phyloP scores from a whole-genome alignment of 768 basidiomycete species.

The Scleroderma citrinum region DNA sequence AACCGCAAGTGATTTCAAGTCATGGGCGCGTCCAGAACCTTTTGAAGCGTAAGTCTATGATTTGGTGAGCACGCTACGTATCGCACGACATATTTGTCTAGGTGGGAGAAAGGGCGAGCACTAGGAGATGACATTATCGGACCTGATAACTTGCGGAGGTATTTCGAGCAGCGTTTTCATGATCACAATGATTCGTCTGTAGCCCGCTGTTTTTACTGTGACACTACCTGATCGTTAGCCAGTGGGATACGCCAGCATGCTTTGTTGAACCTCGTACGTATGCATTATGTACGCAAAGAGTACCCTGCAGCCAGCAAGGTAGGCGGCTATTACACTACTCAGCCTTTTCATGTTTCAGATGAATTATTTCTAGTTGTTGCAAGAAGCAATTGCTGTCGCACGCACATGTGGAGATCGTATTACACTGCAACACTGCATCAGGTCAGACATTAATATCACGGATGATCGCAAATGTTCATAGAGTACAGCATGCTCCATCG shows the following conservation, averaged over 20 bases:
- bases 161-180: slow-evolving; percentile 85
- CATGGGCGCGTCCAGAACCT: slow-evolving; percentile 56
- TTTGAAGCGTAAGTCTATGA: slow-evolving; percentile 49
- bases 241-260: slow-evolving; percentile 80
- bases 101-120: slow-evolving; percentile 61
- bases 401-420: slow-evolving; percentile 65
- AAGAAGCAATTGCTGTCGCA: slow-evolving; percentile 75
- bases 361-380: slow-evolving; percentile 44
- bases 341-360: slow-evolving; percentile 1
- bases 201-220: background rate
- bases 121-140: slow-evolving; percentile 67
- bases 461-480: slow-evolving; percentile 8
- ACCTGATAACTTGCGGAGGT: slow-evolving; percentile 64
- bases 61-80: background rate
- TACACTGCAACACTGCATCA: slow-evolving; percentile 75
- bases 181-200: slow-evolving; percentile 75
- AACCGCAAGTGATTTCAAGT: slow-evolving; percentile 58
- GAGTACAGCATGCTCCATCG: slow-evolving; percentile 61
- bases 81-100: slow-evolving; percentile 21
- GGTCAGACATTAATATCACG: slow-evolving; percentile 28
- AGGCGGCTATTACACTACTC: slow-evolving; percentile 4
- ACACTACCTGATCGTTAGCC: slow-evolving; percentile 2
- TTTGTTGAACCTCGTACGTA: slow-evolving; percentile 66
- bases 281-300: slow-evolving; percentile 72
- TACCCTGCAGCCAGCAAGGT: slow-evolving; percentile 65